Conservation (phyloP, 768 basidiomycete genomes). For the Baorangia bicolor region DNA sequence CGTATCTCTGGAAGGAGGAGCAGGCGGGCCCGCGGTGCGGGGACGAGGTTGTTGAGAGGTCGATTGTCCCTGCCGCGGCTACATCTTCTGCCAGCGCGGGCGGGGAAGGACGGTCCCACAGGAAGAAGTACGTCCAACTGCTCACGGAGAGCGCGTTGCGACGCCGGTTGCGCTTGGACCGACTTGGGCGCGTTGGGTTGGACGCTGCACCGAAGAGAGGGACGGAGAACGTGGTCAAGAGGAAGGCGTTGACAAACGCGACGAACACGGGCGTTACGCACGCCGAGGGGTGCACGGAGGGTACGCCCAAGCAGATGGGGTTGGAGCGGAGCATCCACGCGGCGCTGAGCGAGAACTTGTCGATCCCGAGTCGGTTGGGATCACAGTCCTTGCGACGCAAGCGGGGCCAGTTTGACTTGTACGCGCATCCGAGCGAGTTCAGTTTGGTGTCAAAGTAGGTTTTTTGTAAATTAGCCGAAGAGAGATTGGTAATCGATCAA, state of each 20-base stretch:
- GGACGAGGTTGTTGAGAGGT: background rate
- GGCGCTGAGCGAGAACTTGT: conserved; percentile 18
- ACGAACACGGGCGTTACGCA: background rate
- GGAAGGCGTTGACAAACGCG: conserved; percentile 13
- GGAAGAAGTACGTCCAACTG: conserved; percentile 22
- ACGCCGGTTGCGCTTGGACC: conserved; percentile 17
- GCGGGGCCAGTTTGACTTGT: conserved; percentile 15
- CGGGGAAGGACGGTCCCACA: background rate
- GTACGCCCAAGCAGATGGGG: conserved; percentile 13
- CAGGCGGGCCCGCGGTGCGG: background rate
- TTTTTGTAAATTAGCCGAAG: too few relatives aligned
- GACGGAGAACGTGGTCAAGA: conserved; percentile 4
- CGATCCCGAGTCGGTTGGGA: conserved; percentile 7
- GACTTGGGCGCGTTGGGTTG: background rate
- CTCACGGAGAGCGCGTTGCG: conserved; percentile 21
- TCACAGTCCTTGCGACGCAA: conserved; percentile 3
- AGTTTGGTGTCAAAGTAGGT: conserved; percentile 15
- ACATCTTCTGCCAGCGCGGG: background rate
- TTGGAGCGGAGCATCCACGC: conserved; percentile 7
- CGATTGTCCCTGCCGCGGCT: background rate
- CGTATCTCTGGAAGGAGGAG: conserved; percentile 20
- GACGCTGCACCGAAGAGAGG: background rate
- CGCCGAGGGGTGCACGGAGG: background rate
- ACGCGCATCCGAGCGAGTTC: conserved; percentile 16
- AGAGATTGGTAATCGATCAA: too few relatives aligned